These are phyloP conservation scores for Fusarium sp. DNA, from an alignment of 2,329 filamentous ascomycete genomes.

Conservation along the genomic window DNA sequence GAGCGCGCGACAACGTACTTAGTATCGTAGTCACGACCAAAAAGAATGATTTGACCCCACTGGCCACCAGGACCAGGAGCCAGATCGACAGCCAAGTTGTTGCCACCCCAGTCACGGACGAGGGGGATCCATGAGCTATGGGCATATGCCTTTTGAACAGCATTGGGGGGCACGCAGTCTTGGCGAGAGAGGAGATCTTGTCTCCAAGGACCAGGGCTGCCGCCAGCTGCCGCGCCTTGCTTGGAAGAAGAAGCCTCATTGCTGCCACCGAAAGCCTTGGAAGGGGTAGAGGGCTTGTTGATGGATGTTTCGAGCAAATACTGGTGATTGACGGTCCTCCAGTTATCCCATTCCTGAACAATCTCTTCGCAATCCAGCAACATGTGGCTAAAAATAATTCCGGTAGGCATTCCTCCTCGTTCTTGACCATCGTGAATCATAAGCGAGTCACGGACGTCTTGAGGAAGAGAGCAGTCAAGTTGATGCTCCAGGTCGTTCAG, in stretches of 20 bases:
- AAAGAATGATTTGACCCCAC: conserved; percentile 97
- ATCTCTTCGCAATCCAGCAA: conserved; percentile 98
- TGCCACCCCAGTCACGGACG: conserved; percentile 97
- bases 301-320: conserved; percentile 73
- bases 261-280: conserved; percentile 76
- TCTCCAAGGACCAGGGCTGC: conserved; percentile 76
- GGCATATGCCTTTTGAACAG: conserved; percentile 91
- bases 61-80: conserved; percentile 88
- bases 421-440: conserved; percentile 97
- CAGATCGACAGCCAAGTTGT: conserved; percentile 93
- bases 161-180: conserved; percentile 85
- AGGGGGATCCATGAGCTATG: conserved; percentile 96
- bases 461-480: conserved; percentile 90
- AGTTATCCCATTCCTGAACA: conserved; percentile 96
- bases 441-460: conserved; percentile 92
- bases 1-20: conserved; percentile 97
- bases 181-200: conserved; percentile 86
- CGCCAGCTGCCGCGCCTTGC: conserved; percentile 61
- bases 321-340: conserved; percentile 92
- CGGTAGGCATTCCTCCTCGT: conserved; percentile 87
- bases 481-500: conserved; percentile 97
- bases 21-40: conserved; percentile 96
- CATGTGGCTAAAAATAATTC: conserved; percentile 94
- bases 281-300: conserved; percentile 69
- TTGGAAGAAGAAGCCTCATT: conserved; percentile 75